Conservation (phyloP, 768 basidiomycete genomes). For the Tulasnella calospora region DNA sequence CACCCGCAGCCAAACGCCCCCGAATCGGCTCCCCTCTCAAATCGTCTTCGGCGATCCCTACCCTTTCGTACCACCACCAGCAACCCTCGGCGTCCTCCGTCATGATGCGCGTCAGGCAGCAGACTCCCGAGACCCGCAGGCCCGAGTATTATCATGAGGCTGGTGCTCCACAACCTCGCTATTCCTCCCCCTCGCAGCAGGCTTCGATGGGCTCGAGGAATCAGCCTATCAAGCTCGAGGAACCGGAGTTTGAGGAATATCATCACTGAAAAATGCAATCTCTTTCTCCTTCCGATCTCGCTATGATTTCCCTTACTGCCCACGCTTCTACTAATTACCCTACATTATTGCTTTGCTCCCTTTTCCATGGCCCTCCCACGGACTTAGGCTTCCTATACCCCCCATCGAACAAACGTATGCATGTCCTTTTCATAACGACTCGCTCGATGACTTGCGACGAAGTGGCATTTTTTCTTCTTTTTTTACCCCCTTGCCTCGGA, state of each 20-base stretch:
- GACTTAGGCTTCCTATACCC: neutral
- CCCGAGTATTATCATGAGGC: slow-evolving; percentile 11
- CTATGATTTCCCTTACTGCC: neutral
- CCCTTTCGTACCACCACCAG: neutral
- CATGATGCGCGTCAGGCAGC: slow-evolving; percentile 24
- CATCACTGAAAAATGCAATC: neutral
- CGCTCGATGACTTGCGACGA: neutral
- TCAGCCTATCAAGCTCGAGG: neutral
- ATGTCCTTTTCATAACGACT: neutral
- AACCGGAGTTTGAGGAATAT: neutral
- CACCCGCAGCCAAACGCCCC: neutral
- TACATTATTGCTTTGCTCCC: neutral
- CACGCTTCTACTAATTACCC: neutral
- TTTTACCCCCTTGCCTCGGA: neutral
- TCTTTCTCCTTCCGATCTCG: neutral
- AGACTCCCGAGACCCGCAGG: slow-evolving; percentile 21
- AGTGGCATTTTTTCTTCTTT: neutral
- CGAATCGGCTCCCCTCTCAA: neutral
- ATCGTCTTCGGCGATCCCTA: neutral
- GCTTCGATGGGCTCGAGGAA: too few species aligned
- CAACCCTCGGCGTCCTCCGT: neutral
- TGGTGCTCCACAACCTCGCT: neutral
- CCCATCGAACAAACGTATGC: neutral
- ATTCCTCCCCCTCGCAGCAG: neutral
- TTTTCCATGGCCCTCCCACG: neutral